Conservation (phyloP, 352 stramenopile genomes). For the Achlya hypogyna region DNA sequence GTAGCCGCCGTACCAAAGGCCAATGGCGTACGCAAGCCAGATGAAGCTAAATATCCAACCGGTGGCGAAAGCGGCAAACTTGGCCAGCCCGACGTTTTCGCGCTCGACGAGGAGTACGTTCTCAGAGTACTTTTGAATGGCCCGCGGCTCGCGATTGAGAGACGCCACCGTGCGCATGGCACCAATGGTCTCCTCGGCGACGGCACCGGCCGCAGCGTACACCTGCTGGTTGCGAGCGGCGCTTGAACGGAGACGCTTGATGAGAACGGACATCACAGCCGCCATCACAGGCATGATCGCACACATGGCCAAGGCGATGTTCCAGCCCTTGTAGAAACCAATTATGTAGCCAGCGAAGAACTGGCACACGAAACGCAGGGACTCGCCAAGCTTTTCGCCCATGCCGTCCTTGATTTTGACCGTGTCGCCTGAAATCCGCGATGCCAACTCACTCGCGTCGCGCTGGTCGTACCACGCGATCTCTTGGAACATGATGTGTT, state of each 20-base stretch:
- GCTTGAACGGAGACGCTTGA: slow-evolving; percentile 27
- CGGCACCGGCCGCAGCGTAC: slow-evolving; percentile 36
- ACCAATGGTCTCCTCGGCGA: slow-evolving; percentile 38
- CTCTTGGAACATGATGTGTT: slow-evolving; percentile 36
- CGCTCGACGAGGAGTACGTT: slow-evolving; percentile 24
- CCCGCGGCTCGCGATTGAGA: slow-evolving; percentile 36
- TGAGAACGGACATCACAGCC: slow-evolving; percentile 27
- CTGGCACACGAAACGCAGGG: slow-evolving; percentile 26
- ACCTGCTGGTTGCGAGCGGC: slow-evolving; percentile 30
- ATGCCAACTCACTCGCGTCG: slow-evolving; percentile 28
- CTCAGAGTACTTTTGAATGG: slow-evolving; percentile 26
- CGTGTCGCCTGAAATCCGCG: slow-evolving; percentile 28
- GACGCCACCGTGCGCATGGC: slow-evolving; percentile 33
- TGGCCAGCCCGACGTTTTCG: slow-evolving; percentile 28
- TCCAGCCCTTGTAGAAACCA: slow-evolving; percentile 32
- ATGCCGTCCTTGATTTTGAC: slow-evolving; percentile 43
- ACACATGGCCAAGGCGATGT: slow-evolving; percentile 36
- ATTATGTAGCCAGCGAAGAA: slow-evolving; percentile 34
- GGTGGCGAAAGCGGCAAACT: slow-evolving; percentile 27
- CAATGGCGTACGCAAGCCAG: slow-evolving; percentile 40
- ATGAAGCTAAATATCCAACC: slow-evolving; percentile 33
- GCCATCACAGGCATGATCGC: slow-evolving; percentile 30
- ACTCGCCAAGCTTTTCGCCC: slow-evolving; percentile 33
- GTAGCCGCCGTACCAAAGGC: slow-evolving; percentile 46
- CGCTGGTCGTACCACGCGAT: slow-evolving; percentile 39